Evolutionary conservation across 2,329 filamentous ascomycete species (phyloP), one percentile per base, ranked within the genome.

Genomic region (Fusarium fracticaudum): DNA sequence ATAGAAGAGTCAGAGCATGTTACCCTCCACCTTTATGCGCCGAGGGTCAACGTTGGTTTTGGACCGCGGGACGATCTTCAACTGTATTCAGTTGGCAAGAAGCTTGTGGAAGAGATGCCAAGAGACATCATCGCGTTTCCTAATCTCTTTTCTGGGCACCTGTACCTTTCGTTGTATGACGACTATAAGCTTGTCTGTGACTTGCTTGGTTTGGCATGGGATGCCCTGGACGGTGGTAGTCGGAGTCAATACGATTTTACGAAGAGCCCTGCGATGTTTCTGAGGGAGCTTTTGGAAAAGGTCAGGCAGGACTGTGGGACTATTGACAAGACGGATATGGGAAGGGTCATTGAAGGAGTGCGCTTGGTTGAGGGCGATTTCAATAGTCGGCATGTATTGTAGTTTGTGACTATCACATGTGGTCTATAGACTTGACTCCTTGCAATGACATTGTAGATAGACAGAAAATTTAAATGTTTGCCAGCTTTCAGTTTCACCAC

Each of bases 131-230:
- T 82, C 0, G 80, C 84, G 1, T 84, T 89, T 64, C 84, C 94
- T 0, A 91, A 92, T 48, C 80, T 94, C 0, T 94, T 94, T 62
- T 84, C 92, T 0, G 92, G 92, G 0, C 90, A 92, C 62, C 83
- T 94, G 0, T 94, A 94, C 73, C 83, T 94, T 15, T 79, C 78
- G 0, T 86, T 84, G 0, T 88, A 85, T 48, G 66, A 81, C 0
- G 87, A 93, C 60, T 94, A 94, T 69, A 71, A 78, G 0, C 78
- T 82, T 3, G 77, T 87, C 0, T 91, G 90, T 67, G 77, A 82
- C 2, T 86, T 85, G 45, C 80, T 93, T 0, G 87, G 90, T 0
- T 76, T 92, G 0, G 79, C 83, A 0, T 83, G 79, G 67, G 55
- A 61, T 0, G 44, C 63, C 4, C 26, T 26, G 26, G 26, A 26